These are phyloP conservation scores for Boletus patriciae DNA, from an alignment of 768 basidiomycete genomes.

Conservation along the genomic window DNA sequence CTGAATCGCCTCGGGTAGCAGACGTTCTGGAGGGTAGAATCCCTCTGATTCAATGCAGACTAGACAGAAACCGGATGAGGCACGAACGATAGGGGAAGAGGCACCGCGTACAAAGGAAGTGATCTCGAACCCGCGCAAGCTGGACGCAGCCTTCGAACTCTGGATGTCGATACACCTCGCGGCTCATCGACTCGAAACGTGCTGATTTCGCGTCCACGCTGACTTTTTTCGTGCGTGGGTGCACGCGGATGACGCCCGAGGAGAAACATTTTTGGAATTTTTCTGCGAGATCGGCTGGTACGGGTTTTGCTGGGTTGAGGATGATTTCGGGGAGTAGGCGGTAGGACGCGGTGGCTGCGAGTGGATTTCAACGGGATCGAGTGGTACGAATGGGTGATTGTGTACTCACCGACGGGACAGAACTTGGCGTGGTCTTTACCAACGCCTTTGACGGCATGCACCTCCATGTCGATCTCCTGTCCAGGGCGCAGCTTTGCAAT, in stretches of 20 bases:
- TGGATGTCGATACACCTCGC: constrained; percentile 89
- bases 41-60: constrained; percentile 92
- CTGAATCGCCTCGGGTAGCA: constrained; percentile 75
- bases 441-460: constrained; percentile 90
- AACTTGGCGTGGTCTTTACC: constrained; percentile 97
- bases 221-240: constrained; percentile 56
- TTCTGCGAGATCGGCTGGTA: constrained; percentile 71
- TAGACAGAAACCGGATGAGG: constrained; percentile 31
- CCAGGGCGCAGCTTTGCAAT: constrained; percentile 91
- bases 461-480: constrained; percentile 78
- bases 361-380: neutral
- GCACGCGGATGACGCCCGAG: constrained; percentile 70
- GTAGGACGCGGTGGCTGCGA: constrained; percentile 89
- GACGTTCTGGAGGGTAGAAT: constrained; percentile 78
- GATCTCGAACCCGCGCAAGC: constrained; percentile 83
- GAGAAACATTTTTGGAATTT: constrained; percentile 91
- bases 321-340: constrained; percentile 84
- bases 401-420: constrained; percentile 79
- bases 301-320: constrained; percentile 65
- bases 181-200: constrained; percentile 83
- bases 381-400: neutral
- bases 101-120: constrained; percentile 78
- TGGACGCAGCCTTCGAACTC: constrained; percentile 86
- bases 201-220: constrained; percentile 63
- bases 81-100: neutral